Evolutionary conservation across 768 basidiomycete genomes (phyloP).

Genomic region (Amanita rimosa): DNA sequence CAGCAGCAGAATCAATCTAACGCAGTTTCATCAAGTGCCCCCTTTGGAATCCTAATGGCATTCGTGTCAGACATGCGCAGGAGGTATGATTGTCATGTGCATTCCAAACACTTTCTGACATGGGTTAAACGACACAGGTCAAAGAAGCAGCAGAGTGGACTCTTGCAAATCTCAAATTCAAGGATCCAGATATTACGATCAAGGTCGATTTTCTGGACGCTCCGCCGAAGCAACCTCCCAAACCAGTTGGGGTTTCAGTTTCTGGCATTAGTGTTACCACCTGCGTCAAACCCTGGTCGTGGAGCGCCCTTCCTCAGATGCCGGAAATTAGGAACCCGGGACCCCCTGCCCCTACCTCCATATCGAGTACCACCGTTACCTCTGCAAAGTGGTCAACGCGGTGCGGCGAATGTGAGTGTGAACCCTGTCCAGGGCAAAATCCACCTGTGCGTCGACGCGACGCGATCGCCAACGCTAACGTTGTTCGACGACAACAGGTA

Average conservation of each 20-base stretch:
- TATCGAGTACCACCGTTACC: too few species aligned
- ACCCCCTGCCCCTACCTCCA: too few species aligned
- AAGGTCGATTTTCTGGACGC: conserved; percentile 52
- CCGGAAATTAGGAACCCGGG: too few species aligned
- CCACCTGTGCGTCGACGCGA: too few species aligned
- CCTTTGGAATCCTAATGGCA: conserved; percentile 49
- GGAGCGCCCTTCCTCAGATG: too few species aligned
- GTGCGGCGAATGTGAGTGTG: too few species aligned
- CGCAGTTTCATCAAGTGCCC: conserved; percentile 26
- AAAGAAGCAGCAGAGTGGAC: conserved; percentile 56
- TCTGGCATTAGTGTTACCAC: too few species aligned
- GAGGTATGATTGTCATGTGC: conserved; percentile 36
- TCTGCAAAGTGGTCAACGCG: too few species aligned
- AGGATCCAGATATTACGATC: conserved; percentile 55
- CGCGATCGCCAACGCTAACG: too few species aligned
- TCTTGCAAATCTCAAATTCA: conserved; percentile 43
- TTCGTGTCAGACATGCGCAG: conserved; percentile 51
- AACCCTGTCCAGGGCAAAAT: too few species aligned
- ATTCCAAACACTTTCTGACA: neutral
- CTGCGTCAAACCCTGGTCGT: too few species aligned
- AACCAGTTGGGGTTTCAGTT: neutral
- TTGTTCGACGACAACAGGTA: too few species aligned
- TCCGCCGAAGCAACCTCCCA: neutral
- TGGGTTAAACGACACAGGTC: conserved; percentile 38
- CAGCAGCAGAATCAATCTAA: conserved; percentile 2